These are phyloP conservation scores for Diophrys sp. DNA, from an alignment of 73 alveolate species.

Conservation along the genomic window DNA sequence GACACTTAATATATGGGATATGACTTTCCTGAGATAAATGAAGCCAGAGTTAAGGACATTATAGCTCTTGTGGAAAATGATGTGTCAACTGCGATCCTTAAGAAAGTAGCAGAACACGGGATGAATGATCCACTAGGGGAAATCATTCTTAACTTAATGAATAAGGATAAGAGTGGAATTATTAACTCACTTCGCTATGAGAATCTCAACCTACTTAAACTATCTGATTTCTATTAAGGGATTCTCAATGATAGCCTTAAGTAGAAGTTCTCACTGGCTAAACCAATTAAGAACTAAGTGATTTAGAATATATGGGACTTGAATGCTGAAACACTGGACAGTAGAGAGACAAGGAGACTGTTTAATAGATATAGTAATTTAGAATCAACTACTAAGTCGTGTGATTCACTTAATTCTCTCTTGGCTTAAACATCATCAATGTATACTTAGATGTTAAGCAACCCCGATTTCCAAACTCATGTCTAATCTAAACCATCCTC, in stretches of 20 bases:
- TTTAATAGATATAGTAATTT: too few species aligned
- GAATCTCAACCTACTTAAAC: neutral
- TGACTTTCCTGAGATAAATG: conserved; percentile 4
- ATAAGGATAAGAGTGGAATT: too few species aligned
- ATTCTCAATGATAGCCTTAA: too few species aligned
- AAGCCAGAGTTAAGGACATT: neutral
- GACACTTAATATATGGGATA: conserved; percentile 14
- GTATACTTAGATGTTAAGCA: neutral
- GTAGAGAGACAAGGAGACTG: neutral
- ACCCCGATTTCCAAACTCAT: neutral
- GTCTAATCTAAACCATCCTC: too few species aligned
- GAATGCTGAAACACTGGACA: neutral
- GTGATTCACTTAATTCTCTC: neutral
- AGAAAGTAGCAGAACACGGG: neutral
- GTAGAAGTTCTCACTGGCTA: neutral
- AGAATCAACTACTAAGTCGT: neutral
- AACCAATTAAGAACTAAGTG: neutral
- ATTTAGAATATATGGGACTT: neutral
- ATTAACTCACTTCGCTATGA: neutral
- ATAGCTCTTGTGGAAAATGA: neutral
- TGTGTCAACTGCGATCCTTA: neutral
- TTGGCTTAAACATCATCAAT: neutral
- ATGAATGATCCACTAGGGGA: neutral
- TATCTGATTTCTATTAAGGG: neutral
- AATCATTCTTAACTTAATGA: too few species aligned